Percentiles rank a stretch among this genome's conserved stretches.
phyloP scores from a whole-genome alignment of 306 rosid species.

The Fragaria vesca region DNA sequence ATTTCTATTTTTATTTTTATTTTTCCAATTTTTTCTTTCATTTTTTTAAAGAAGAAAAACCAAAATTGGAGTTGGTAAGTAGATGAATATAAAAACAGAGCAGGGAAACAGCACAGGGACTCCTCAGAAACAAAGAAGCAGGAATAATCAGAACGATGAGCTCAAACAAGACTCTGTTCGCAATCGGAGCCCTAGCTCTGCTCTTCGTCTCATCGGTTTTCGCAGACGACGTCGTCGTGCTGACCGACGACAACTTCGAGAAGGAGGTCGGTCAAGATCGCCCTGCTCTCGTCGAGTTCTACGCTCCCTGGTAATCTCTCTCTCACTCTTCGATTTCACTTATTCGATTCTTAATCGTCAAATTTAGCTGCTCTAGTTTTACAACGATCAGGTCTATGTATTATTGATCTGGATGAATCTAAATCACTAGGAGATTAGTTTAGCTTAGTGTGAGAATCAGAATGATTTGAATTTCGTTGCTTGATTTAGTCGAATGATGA shows the following conservation, averaged over 20 bases:
- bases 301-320: constrained; percentile 77
- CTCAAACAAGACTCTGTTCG: constrained; percentile 40
- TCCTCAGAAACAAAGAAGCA: background rate
- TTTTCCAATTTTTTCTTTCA: no score
- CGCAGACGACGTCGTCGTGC: constrained; percentile 73
- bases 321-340: background rate
- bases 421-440: constrained; percentile 3
- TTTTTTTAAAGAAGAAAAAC: background rate
- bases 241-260: constrained; percentile 58
- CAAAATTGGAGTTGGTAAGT: background rate
- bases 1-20: background rate
- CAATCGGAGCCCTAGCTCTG: constrained; percentile 44
- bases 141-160: constrained; percentile 40
- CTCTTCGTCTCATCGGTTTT: constrained; percentile 38
- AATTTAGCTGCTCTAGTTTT: background rate
- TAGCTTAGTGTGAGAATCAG: background rate
- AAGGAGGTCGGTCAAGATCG: constrained; percentile 84
- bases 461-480: background rate
- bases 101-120: background rate
- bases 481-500: background rate
- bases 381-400: background rate
- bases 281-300: constrained; percentile 80
- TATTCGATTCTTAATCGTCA: background rate
- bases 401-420: background rate
- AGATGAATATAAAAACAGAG: background rate